Percentiles rank a stretch among this genome's conserved stretches.
Evolutionary conservation across 345 rosid species (phyloP).

Genomic region (Streptanthus diversifolius): DNA sequence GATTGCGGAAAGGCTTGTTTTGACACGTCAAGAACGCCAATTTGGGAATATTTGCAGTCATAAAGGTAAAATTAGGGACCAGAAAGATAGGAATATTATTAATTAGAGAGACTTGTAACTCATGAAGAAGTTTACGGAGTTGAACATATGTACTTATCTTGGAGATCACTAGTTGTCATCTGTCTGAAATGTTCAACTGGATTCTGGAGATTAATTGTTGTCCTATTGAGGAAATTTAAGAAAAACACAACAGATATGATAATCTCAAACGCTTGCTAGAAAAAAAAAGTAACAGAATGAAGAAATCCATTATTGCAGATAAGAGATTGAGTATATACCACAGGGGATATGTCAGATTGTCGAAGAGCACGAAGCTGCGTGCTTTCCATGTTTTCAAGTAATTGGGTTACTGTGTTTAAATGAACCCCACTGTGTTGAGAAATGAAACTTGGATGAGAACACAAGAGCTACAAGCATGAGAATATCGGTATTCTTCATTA

Average conservation of each 20-base stretch:
- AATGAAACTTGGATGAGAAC: slow-evolving; percentile 5
- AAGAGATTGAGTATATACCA: slow-evolving; percentile 20
- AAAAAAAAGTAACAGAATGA: neutral
- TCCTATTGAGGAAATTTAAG: slow-evolving; percentile 7
- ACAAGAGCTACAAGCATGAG: neutral
- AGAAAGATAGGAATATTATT: neutral
- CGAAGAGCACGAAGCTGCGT: slow-evolving; percentile 38
- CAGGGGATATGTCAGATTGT: slow-evolving; percentile 22
- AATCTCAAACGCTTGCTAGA: neutral
- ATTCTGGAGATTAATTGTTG: slow-evolving; percentile 18
- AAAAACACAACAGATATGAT: neutral
- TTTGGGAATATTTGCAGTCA: neutral
- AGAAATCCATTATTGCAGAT: neutral
- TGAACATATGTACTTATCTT: slow-evolving; percentile 2
- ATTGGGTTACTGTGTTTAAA: slow-evolving; percentile 32
- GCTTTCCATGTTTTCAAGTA: slow-evolving; percentile 38
- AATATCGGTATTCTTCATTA: neutral
- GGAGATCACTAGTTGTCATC: neutral
- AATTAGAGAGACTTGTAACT: neutral
- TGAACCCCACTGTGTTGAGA: slow-evolving; percentile 18
- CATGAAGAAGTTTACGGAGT: neutral
- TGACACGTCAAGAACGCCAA: neutral
- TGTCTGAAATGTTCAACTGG: slow-evolving; percentile 1
- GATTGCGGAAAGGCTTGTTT: neutral
- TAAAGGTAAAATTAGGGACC: neutral